Evolutionary conservation across 257 asterid species (phyloP).

Genomic region (Solanum medicagineum): DNA sequence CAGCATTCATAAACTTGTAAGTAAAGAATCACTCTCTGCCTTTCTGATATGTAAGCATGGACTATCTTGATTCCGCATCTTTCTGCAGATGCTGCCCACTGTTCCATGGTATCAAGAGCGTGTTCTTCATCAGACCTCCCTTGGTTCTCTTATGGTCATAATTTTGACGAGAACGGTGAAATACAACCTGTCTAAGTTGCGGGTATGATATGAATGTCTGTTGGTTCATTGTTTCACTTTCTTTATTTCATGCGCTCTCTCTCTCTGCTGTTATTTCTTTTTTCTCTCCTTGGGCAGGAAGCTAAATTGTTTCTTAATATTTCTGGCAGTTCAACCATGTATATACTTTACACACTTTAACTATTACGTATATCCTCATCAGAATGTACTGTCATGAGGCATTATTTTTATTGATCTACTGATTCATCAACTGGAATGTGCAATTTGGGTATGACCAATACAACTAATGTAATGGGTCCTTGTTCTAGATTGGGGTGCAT

Average conservation of each 20-base stretch:
- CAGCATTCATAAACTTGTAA: slow-evolving; percentile 77
- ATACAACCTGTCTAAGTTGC: slow-evolving; percentile 54
- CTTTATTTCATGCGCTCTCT: neutral
- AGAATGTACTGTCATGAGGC: neutral
- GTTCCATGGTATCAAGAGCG: slow-evolving; percentile 59
- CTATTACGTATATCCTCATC: neutral
- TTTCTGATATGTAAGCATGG: neutral
- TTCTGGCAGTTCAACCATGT: neutral
- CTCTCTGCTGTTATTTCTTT: neutral
- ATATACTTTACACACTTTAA: neutral
- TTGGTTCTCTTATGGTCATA: slow-evolving; percentile 78
- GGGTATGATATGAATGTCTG: slow-evolving; percentile 30
- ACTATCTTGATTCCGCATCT: slow-evolving; percentile 8
- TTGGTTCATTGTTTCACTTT: neutral
- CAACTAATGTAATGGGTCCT: neutral
- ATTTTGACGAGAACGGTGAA: slow-evolving; percentile 65
- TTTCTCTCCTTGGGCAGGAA: neutral
- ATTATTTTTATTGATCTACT: neutral
- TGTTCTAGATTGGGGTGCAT: neutral
- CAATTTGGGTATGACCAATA: neutral
- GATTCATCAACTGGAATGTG: neutral
- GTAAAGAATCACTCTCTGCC: neutral
- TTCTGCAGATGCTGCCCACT: slow-evolving; percentile 53
- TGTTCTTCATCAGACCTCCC: slow-evolving; percentile 37
- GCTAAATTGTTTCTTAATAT: neutral